Evolutionary conservation across 805 yeast species (phyloP).

Genomic region (Hanseniaspora opuntiae): DNA sequence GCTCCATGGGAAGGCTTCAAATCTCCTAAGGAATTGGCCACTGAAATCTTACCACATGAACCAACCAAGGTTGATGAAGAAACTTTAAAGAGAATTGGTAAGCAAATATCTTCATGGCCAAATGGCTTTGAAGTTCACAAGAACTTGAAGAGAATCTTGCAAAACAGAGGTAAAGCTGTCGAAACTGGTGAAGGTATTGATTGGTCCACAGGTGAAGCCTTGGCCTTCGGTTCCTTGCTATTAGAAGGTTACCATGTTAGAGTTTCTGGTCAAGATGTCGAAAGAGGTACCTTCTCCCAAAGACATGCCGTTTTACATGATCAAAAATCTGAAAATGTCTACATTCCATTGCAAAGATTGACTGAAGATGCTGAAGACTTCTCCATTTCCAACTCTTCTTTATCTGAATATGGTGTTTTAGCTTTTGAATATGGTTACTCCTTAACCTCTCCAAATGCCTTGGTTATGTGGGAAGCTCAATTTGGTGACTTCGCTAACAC

Average conservation of each 20-base stretch:
- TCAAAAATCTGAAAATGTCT: conserved; percentile 69
- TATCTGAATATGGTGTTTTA: conserved; percentile 98
- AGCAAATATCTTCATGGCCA: conserved; percentile 70
- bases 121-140: conserved; percentile 78
- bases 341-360: conserved; percentile 75
- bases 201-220: conserved; percentile 99
- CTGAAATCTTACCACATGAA: conserved; percentile 86
- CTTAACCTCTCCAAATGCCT: conserved; percentile 89
- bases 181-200: conserved; percentile 89
- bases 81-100: conserved; percentile 65
- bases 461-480: conserved; percentile 98
- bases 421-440: conserved; percentile 99
- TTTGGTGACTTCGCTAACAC: conserved; percentile 99
- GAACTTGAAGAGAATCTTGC: conserved; percentile 88
- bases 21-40: conserved; percentile 91
- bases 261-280: conserved; percentile 98
- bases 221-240: conserved; percentile 86
- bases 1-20: conserved; percentile 99
- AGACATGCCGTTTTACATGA: conserved; percentile 98
- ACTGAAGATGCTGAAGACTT: conserved; percentile 74
- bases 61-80: conserved; percentile 80
- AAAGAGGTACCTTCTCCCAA: conserved; percentile 99
- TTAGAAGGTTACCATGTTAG: conserved; percentile 93
- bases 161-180: conserved; percentile 70
- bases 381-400: conserved; percentile 81